Evolutionary conservation across 192 early-diverging fungal species (phyloP), one percentile per base, ranked within the genome.

Genomic region (Rhizophagus prolifer): DNA sequence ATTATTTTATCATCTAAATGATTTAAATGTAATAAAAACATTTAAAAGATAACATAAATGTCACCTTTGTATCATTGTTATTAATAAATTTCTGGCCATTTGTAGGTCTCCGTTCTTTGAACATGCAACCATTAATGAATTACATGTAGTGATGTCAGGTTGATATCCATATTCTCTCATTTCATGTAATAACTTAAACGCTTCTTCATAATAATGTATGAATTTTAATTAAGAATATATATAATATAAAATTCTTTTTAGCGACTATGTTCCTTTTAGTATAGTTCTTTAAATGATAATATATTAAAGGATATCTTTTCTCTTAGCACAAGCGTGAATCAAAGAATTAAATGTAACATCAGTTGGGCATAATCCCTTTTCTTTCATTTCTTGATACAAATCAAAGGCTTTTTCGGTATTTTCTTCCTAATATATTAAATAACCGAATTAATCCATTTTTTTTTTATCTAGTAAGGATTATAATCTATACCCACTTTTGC

Each of bases 331-430:
- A 8, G 97, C 95, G 75, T 92, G 86, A 66, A 99, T 92, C 38
- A 99, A 83, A 25, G 91, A 86, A 74, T 95, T 97, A 78, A 93
- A 97, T 1, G 96, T 97, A 0, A 93, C 89, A 34, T 92, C 91
- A 0, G 94, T 96, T 1, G 93, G 91, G 13, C 85, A 85, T 25
- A 97, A 82, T 9, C 84, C 80, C 12, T 88, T 87, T 65, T 73
- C 79, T 23, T 90, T 81, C 92, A 98, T 97, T 76, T 97, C 94
- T 72, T 90, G 88, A 85, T 96, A 97, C 62, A 99, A 83, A 75
- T 96, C 94, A 68, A 99, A 87, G 9, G 97, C 97, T 50, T 86
- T 83, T 77, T 99, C 97, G n/a, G 93, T 91, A 67, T 97, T 90
- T 88, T 87, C 38, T 88, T 90, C 79, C 79, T 62, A 69, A 31